Base-by-base conservation (phyloP, 2,329 filamentous ascomycete species). In the Fusarium sp. region DNA sequence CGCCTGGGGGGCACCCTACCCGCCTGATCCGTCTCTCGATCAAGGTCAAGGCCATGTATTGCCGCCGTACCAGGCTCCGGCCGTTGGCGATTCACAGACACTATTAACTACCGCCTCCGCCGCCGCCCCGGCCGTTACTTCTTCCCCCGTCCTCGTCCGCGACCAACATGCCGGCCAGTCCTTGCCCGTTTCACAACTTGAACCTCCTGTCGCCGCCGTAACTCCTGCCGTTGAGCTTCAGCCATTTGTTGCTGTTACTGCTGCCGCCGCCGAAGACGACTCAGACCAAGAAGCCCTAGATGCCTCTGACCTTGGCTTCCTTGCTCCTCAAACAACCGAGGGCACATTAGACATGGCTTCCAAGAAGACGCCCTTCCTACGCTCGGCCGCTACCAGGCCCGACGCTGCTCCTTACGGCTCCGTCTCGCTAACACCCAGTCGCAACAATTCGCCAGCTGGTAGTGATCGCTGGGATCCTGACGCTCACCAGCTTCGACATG, bases 391-490 rank as follows among this genome's bases (percentile, higher is more conserved):
- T 64, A 77, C 76, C 58, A 79, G 77, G 43, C 73, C 72, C 52
- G 79, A 81, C 48, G 75, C 81, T 29, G 80, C 80, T 20, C 81
- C 82, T 3, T 85, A 85, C 65, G 84, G 84, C 66, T 82, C 84
- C 59, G 82, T 85, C 14, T 81, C 80, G 50, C 73, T 80, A 52
- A 79, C 83, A 18, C 81, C 82, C 20, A 82, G 80, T 67, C 80
- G 81, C 65, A 81, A 83, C 50, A 78, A 76, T 35, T 84, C 83
- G 13, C 81, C 82, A n/a, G 79, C 78, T 27, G 81, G 80, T 18
- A 82, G 78, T 76, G 82, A 84, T 56, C 76, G 78, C 56, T 77
- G 73, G 65, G 78, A 78, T 22, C 79, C 77, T 11, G 77, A 80
- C 58, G 68, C 79, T 50, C 83, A 82, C 50, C 81, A 77, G 33